Conservation (phyloP, 345 rosid genomes). For the Brassica nigra region DNA sequence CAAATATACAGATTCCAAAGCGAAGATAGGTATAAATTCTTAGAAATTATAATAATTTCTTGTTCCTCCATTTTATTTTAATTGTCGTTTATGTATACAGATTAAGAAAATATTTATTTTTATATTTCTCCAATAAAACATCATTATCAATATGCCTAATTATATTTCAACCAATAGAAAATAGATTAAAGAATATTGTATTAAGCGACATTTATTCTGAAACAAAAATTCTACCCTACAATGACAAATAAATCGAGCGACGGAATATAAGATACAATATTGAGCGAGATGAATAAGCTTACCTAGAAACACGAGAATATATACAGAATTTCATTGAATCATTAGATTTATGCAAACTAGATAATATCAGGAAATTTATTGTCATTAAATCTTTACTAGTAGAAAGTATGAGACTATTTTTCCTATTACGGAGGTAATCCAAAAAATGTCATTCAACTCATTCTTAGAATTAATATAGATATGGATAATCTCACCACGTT, state of each 20-base stretch:
- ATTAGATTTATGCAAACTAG: neutral
- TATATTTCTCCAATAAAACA: no score
- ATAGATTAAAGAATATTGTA: no score
- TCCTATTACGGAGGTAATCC: neutral
- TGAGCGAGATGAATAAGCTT: conserved; percentile 3
- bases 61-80: no score
- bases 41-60: neutral
- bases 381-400: neutral
- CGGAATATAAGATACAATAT: neutral
- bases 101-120: no score
- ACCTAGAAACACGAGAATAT: neutral
- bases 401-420: neutral
- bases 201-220: no score
- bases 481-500: neutral
- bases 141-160: no score
- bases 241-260: no score
- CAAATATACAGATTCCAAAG: conserved; percentile 33
- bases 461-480: neutral
- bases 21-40: conserved; percentile 36
- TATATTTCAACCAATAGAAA: no score
- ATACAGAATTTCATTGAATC: conserved; percentile 6
- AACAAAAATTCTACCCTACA: no score
- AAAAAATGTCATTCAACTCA: neutral
- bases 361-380: neutral
- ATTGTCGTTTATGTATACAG: no score